Percentiles rank a stretch among this genome's conserved stretches.
phyloP scores from a whole-genome alignment of 257 asterid species.

The Solanum ossicruentum region DNA sequence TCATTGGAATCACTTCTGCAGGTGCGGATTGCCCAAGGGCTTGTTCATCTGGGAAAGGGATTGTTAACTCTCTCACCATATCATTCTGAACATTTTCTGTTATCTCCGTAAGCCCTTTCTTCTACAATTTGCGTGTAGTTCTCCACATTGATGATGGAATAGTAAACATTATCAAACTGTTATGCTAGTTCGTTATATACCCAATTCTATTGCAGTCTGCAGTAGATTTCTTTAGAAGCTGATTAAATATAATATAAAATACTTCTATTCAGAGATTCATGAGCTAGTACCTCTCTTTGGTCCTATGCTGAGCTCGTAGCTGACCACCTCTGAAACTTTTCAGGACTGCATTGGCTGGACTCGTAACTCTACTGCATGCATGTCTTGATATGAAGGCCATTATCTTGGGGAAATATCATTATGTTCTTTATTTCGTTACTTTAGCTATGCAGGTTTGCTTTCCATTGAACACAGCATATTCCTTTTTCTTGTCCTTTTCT shows the following conservation, averaged over 20 bases:
- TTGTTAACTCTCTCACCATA: constrained; percentile 78
- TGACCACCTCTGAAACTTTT: neutral
- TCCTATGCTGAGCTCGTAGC: neutral
- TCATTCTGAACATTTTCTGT: constrained; percentile 69
- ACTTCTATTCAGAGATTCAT: neutral
- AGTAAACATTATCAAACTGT: neutral
- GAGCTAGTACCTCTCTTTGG: neutral
- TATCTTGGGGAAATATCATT: constrained; percentile 65
- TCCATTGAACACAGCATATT: neutral
- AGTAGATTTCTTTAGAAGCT: neutral
- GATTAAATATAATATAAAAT: neutral
- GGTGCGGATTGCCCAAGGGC: constrained; percentile 99
- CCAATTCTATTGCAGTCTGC: neutral
- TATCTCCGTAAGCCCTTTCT: constrained; percentile 63
- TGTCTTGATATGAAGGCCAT: constrained; percentile 72
- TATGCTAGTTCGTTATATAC: neutral
- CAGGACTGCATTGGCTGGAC: constrained; percentile 88
- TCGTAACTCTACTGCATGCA: constrained; percentile 52
- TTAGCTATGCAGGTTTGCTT: constrained; percentile 60
- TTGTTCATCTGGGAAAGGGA: constrained; percentile 88
- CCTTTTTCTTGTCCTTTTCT: neutral
- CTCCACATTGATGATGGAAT: neutral
- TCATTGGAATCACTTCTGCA: constrained; percentile 8
- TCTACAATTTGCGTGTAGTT: neutral
- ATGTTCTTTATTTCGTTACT: constrained; percentile 51